Conservation (phyloP, 805 yeast genomes). For the Kodamaea kakaduensis region DNA sequence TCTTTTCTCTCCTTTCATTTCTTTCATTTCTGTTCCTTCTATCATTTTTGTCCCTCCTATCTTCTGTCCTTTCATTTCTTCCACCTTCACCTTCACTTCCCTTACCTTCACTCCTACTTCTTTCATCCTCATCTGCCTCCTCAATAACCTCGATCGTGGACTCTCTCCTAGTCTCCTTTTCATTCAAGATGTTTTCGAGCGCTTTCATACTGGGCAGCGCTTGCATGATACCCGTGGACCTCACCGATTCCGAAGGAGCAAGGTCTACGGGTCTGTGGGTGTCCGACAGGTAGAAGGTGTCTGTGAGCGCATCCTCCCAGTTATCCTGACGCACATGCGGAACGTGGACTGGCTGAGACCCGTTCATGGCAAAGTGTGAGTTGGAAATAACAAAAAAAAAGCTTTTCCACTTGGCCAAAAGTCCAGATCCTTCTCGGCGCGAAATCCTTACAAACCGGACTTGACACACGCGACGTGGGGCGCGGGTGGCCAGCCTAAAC, state of each 20-base stretch:
- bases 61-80: not conserved
- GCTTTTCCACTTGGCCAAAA: conserved; percentile 1
- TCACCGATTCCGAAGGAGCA: not conserved
- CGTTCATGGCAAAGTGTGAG: conserved; percentile 3
- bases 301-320: conserved; percentile 9
- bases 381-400: not conserved
- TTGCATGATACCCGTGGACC: conserved; percentile 24
- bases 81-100: not conserved
- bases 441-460: no score
- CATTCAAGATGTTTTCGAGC: conserved; percentile 31
- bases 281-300: conserved; percentile 8
- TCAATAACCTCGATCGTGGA: conserved; percentile 1
- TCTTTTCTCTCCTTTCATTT: not conserved
- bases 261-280: not conserved
- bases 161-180: conserved; percentile 7
- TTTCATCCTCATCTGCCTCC: conserved; percentile 19
- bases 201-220: conserved; percentile 41
- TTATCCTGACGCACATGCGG: conserved; percentile 4
- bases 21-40: not conserved
- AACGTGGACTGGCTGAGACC: conserved; percentile 2
- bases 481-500: no score
- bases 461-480: no score
- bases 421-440: not conserved
- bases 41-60: not conserved
- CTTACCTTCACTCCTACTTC: not conserved